Evolutionary conservation across 2,329 filamentous ascomycete genomes (phyloP).

Genomic region (Phoma sp.): DNA sequence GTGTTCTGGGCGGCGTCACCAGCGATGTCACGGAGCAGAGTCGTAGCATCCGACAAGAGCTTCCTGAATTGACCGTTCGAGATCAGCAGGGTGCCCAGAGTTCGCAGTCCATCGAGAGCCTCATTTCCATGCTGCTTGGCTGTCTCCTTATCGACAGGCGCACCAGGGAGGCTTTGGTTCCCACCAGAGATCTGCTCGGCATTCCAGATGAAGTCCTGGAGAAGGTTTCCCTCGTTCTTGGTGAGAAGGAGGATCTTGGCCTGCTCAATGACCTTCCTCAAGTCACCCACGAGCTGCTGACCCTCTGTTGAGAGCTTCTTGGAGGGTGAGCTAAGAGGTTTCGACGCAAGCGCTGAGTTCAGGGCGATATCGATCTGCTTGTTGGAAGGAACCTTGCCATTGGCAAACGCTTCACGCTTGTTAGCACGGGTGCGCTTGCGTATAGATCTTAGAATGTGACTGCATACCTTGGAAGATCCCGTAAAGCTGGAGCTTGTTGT

Average conservation of each 20-base stretch:
- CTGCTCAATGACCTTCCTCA: conserved; percentile 79
- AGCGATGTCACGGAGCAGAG: conserved; percentile 87
- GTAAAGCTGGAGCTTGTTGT: conserved; percentile 92
- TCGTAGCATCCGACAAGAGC: conserved; percentile 77
- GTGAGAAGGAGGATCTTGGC: conserved; percentile 84
- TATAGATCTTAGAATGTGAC: neutral
- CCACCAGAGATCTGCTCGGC: conserved; percentile 75
- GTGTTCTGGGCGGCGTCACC: conserved; percentile 86
- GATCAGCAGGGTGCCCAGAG: conserved; percentile 84
- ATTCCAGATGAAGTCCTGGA: conserved; percentile 98
- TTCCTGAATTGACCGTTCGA: conserved; percentile 97
- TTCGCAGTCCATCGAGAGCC: conserved; percentile 83
- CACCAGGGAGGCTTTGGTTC: conserved; percentile 65
- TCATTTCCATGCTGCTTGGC: conserved; percentile 84
- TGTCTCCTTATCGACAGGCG: conserved; percentile 74
- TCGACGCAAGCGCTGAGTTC: conserved; percentile 82
- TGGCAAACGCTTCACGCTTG: conserved; percentile 72
- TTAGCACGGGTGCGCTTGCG: conserved; percentile 18
- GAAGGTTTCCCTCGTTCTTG: conserved; percentile 92
- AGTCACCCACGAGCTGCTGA: conserved; percentile 75
- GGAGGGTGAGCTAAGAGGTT: conserved; percentile 71
- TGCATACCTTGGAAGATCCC: conserved; percentile 75
- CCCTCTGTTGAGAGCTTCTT: conserved; percentile 83
- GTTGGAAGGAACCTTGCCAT: conserved; percentile 92
- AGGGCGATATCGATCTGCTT: conserved; percentile 94